Evolutionary conservation across 768 basidiomycete genomes (phyloP).

Genomic region (Coprinopsis sp.): DNA sequence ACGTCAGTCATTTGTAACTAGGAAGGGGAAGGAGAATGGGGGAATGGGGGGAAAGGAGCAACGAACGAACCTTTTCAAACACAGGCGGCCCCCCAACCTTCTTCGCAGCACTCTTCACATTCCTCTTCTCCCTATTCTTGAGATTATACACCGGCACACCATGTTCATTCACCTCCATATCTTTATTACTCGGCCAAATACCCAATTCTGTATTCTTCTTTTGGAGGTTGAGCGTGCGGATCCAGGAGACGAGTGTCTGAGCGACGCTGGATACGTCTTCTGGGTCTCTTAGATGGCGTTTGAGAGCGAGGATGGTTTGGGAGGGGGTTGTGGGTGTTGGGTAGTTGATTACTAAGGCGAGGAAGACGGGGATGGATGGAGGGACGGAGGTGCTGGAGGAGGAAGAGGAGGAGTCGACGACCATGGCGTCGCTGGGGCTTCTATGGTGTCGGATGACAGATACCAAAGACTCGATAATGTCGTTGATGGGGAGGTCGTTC

Average conservation of each 20-base stretch:
- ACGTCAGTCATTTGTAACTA: slow-evolving; percentile 3
- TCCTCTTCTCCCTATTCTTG: slow-evolving; percentile 20
- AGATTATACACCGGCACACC: slow-evolving; percentile 34
- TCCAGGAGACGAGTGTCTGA: slow-evolving; percentile 46
- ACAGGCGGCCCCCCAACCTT: slow-evolving; percentile 33
- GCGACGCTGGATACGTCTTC: slow-evolving; percentile 46
- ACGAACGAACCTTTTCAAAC: slow-evolving; percentile 34
- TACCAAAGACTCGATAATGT: slow-evolving; percentile 52
- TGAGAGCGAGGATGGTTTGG: slow-evolving; percentile 46
- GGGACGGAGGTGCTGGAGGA: slow-evolving; percentile 5
- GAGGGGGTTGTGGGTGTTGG: slow-evolving; percentile 28
- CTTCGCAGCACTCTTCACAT: slow-evolving; percentile 11
- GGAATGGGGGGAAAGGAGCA: neutral
- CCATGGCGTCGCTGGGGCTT: slow-evolving; percentile 31
- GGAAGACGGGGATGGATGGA: slow-evolving; percentile 31
- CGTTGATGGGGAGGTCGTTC: slow-evolving; percentile 60
- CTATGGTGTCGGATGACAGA: slow-evolving; percentile 38
- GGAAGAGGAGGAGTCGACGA: slow-evolving; percentile 23
- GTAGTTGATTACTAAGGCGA: slow-evolving; percentile 33
- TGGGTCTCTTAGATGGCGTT: slow-evolving; percentile 43
- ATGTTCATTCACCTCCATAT: slow-evolving; percentile 34
- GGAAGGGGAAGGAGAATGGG: too few relatives aligned
- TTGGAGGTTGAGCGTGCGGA: slow-evolving; percentile 21
- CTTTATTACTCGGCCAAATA: slow-evolving; percentile 36
- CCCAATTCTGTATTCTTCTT: slow-evolving; percentile 31